Evolutionary conservation across 2,329 filamentous ascomycete genomes (phyloP).

Genomic region (Ramularia collo-cygni): DNA sequence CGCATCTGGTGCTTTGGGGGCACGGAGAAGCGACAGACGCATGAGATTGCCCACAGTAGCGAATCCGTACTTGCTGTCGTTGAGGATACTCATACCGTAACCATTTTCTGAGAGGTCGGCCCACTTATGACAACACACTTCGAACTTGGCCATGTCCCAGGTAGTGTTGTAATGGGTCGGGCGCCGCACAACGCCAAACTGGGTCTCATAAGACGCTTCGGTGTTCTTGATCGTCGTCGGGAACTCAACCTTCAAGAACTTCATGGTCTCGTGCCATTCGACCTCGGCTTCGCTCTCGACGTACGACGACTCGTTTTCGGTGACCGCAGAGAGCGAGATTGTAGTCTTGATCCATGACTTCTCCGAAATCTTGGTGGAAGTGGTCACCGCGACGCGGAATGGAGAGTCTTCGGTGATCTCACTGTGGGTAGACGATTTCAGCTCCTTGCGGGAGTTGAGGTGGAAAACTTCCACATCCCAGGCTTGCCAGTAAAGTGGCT

Average conservation of each 20-base stretch:
- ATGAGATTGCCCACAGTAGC: slow-evolving; percentile 83
- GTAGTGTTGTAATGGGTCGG: slow-evolving; percentile 97
- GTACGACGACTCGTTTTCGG: slow-evolving; percentile 55
- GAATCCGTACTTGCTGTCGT: slow-evolving; percentile 95
- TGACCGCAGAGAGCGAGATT: slow-evolving; percentile 66
- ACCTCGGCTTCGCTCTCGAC: slow-evolving; percentile 78
- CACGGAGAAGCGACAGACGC: slow-evolving; percentile 77
- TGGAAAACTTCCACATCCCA: slow-evolving; percentile 99
- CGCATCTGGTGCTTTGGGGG: slow-evolving; percentile 86
- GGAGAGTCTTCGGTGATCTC: slow-evolving; percentile 63
- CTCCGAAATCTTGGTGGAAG: slow-evolving; percentile 80
- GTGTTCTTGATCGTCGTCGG: slow-evolving; percentile 86
- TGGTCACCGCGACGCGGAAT: slow-evolving; percentile 73
- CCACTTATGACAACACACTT: slow-evolving; percentile 93
- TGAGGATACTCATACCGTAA: slow-evolving; percentile 87
- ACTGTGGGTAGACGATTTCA: slow-evolving; percentile 56
- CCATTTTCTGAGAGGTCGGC: slow-evolving; percentile 82
- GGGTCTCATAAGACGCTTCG: slow-evolving; percentile 90
- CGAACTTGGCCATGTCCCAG: slow-evolving; percentile 97
- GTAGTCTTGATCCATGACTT: slow-evolving; percentile 80
- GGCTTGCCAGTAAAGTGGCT: slow-evolving; percentile 93
- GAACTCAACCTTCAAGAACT: slow-evolving; percentile 98
- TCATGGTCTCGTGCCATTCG: slow-evolving; percentile 96
- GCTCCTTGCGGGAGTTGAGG: slow-evolving; percentile 73
- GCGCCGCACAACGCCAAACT: slow-evolving; percentile 79